These are phyloP conservation scores for Diaporthe aspalathi DNA, from an alignment of 2,329 filamentous ascomycete species.

Conservation along the genomic window DNA sequence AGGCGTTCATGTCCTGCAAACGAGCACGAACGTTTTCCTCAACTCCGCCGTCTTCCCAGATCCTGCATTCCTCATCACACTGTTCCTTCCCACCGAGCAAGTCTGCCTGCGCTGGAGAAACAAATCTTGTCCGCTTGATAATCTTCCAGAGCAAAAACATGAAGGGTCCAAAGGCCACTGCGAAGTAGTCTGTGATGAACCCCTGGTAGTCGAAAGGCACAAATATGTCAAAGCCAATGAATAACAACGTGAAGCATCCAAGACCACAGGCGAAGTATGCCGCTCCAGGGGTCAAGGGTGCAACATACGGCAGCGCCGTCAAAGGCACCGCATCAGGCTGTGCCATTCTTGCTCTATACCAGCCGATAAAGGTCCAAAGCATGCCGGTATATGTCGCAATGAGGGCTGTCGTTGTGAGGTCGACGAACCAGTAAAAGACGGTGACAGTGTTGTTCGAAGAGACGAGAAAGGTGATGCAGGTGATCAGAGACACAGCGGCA, in stretches of 20 bases:
- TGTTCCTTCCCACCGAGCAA: slow-evolving; percentile 66
- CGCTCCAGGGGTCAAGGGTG: slow-evolving; percentile 57
- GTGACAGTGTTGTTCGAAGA: slow-evolving; percentile 47
- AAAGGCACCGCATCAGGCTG: slow-evolving; percentile 57
- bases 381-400: slow-evolving; percentile 57
- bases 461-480: slow-evolving; percentile 49
- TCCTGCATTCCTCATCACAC: slow-evolving; percentile 59
- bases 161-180: slow-evolving; percentile 53
- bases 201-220: slow-evolving; percentile 55
- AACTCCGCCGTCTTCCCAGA: slow-evolving; percentile 31
- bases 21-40: slow-evolving; percentile 20
- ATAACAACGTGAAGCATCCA: slow-evolving; percentile 55
- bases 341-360: slow-evolving; percentile 62
- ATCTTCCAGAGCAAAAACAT: slow-evolving; percentile 71
- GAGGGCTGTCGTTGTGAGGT: slow-evolving; percentile 49
- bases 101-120: slow-evolving; percentile 63
- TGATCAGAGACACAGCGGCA: slow-evolving; percentile 44
- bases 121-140: slow-evolving; percentile 63
- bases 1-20: slow-evolving; percentile 22
- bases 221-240: slow-evolving; percentile 66
- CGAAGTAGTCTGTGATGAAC: slow-evolving; percentile 59
- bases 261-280: slow-evolving; percentile 20
- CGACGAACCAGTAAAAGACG: slow-evolving; percentile 50
- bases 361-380: slow-evolving; percentile 55
- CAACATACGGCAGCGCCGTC: slow-evolving; percentile 60